Evolutionary conservation across 306 rosid genomes (phyloP), one percentile per base, ranked within the genome.

Genomic region (Bauhinia variegata): DNA sequence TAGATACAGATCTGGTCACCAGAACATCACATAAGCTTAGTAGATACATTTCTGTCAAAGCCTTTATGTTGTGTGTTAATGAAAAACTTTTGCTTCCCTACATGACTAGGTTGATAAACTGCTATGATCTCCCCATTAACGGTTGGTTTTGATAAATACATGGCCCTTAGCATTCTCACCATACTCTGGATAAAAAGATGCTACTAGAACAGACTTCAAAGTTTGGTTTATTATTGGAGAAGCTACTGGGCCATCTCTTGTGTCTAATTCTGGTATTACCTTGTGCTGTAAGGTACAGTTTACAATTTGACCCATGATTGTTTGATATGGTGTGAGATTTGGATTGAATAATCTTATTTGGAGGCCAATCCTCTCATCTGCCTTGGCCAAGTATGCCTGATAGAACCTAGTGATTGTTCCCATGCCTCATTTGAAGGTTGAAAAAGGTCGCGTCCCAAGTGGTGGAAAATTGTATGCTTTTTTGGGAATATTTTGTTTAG

Each of bases 41-140:
- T 7, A 83, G 51, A 15, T 79, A 83, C 77, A 83, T 83, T 41
- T 83, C 87, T 0, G 87, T 70, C 74, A 71, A 66, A 39, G 87
- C 87, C 79, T 79, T 83, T 17, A 58, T 72, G 69, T 83, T 83
- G 74, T 83, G 87, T 54, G 6, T 23, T 78, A 71, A 79, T 69
- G 61, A 72, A 69, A 8, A 78, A 79, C 63, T 79, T 83, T 43
- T 83, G 87, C 37, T 72, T 19, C 75, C 56, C 82, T 76, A 79
- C 87, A 2, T 83, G 87, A 48, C 87, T 83, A 2, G 87, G 82
- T 68, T 83, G 87, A 42, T 57, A 64, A 6, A 75, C 39, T 8
- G 79, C 79, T 18, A 83, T 47, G 32, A 72, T 42, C 43, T 83
- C 87, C n/a, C 87, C 79, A 6, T 73, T 79, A 54, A 59, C 58